Evolutionary conservation across 768 basidiomycete species (phyloP), one percentile per base, ranked within the genome.

Genomic region (Pholiota conissans): DNA sequence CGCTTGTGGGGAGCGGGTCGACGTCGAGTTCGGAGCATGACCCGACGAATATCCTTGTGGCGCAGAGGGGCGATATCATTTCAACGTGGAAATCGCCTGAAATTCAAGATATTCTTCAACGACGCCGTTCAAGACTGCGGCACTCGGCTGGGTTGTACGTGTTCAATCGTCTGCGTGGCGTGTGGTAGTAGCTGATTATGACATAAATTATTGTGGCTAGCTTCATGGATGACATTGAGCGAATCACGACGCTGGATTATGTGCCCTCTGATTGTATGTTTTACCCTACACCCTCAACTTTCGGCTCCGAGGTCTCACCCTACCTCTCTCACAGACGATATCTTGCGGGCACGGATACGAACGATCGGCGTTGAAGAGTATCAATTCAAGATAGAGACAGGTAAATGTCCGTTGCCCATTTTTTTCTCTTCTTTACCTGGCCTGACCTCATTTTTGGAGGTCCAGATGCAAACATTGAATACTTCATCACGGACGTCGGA

Each of bases 311-410:
- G 26, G 52, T 16, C 52, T 53, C 3, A 37, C 37, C 34, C 30
- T 35, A 22, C 28, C 16, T 16, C 9, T 13, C 34, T 16, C n/a
- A 4, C 52, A 83, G 87, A 77, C 52, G 89, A 91, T 64, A 87
- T 90, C 53, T 81, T 90, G n/a, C 81, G 88, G 18, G 90, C 90
- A 1, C 77, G 90, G 48, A 75, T 92, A 56, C 79, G 85, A 24
- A 92, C 90, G 1, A 76, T 88, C 50, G 90, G 90, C 1, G 83
- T 90, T 2, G 85, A 90, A 57, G 90, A 92, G 65, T 85, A 91
- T 62, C 73, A 79, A 9, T 85, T 90, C 58, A 66, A 78, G 20
- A 74, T 84, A 52, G 85, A 90, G 47, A 73, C 74, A 63, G 79
- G 87, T 87, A 55, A 14, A 63, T 37, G 14, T 39, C 7, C 20